Base-by-base conservation (phyloP, 345 rosid species). In the Chamaenerion angustifolium region DNA sequence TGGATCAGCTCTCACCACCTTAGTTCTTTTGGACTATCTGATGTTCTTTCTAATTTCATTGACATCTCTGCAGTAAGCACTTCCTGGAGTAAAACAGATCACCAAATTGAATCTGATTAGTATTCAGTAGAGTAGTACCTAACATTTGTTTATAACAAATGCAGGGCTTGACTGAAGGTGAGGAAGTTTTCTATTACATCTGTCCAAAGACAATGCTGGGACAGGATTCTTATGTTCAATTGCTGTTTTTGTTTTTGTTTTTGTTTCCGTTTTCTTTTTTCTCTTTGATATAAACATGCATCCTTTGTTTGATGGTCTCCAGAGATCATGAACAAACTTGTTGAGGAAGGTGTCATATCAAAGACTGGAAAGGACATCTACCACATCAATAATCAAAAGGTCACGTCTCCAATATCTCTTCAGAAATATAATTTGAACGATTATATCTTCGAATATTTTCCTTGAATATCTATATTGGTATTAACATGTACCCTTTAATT, bases 81-180 rank as follows among this genome's bases (percentile, higher is more conserved):
- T 27, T 55, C 40, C 53, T 5, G 37, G 37, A 31, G 37, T 31
- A 31, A 31, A 31, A 31, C 37, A 31, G 37, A 31, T 31, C 37
- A 7, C 37, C 37, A 31, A 31, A 31, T 5, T 5, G 37, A 31
- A 31, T 31, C 37, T 31, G 10, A 31, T 8, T 5, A 31, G 8
- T 31, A 31, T 31, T 23, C 27, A 23, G 27, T 5, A 2, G 2
- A 5, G 37, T 31, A 31, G 37, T 31, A 31, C 10, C 37, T 7
- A 31, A n/a, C 10, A 35, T 59, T 12, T 46, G 12, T 16, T 16
- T 7, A 6, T 10, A 4, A 18, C 23, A 1, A 40, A 54, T 76
- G 76, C 94, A 90, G 98, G 86, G 56, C 47, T 59, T 87, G 65
- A 76, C 69, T 16, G 95, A 82, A 80, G 94, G 98, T 87, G 77